Percentiles rank a stretch among this genome's conserved stretches.
Evolutionary conservation across 2,329 filamentous ascomycete species (phyloP).

Genomic region (Fusarium denticulatum): DNA sequence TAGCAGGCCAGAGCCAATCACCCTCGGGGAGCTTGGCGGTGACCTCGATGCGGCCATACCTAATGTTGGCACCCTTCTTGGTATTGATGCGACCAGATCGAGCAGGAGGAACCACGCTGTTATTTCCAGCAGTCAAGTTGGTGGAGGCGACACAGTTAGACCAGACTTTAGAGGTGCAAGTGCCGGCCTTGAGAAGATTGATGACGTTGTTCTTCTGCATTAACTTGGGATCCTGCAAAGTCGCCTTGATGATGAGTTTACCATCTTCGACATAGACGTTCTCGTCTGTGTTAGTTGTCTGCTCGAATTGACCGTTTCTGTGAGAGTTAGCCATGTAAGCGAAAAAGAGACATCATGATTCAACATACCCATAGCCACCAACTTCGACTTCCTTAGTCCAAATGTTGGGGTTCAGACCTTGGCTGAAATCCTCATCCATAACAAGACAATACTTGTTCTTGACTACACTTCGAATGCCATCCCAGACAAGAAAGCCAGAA

Average conservation of each 20-base stretch:
- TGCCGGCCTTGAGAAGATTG: slow-evolving; percentile 72
- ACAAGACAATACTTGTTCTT: slow-evolving; percentile 79
- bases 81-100: slow-evolving; percentile 83
- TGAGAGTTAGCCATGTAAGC: not conserved
- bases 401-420: slow-evolving; percentile 65
- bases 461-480: slow-evolving; percentile 76
- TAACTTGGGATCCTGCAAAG: slow-evolving; percentile 74
- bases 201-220: slow-evolving; percentile 74
- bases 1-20: slow-evolving; percentile 93
- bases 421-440: slow-evolving; percentile 72
- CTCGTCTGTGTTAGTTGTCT: slow-evolving; percentile 76
- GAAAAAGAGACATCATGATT: too few relatives aligned
- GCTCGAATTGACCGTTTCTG: slow-evolving; percentile 83
- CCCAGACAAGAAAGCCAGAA: slow-evolving; percentile 77
- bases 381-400: slow-evolving; percentile 82
- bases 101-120: slow-evolving; percentile 79
- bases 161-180: slow-evolving; percentile 69
- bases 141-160: slow-evolving; percentile 74
- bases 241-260: slow-evolving; percentile 78
- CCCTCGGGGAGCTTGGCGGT: slow-evolving; percentile 78
- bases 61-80: slow-evolving; percentile 74
- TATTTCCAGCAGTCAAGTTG: slow-evolving; percentile 75
- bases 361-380: slow-evolving; percentile 77
- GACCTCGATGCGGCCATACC: slow-evolving; percentile 84
- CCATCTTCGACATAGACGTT: slow-evolving; percentile 80